Percentiles rank a stretch among this genome's conserved stretches.
Evolutionary conservation across 306 rosid genomes (phyloP).

Genomic region (Rosa chinensis): DNA sequence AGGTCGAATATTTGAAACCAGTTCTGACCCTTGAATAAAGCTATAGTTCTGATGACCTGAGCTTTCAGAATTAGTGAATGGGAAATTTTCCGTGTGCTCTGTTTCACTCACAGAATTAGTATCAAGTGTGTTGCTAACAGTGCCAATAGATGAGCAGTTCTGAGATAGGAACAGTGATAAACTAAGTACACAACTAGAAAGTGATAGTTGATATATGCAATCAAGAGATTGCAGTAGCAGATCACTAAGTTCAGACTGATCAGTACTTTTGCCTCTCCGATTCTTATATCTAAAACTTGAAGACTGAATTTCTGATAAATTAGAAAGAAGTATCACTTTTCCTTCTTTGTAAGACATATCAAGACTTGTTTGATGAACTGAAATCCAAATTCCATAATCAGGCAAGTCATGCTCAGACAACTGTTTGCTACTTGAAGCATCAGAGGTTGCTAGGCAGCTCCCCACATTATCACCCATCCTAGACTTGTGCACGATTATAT

Average conservation of each 20-base stretch:
- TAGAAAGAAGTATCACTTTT: conserved; percentile 48
- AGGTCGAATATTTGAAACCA: conserved; percentile 34
- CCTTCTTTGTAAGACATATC: conserved; percentile 58
- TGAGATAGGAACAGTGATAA: conserved; percentile 36
- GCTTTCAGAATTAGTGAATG: conserved; percentile 36
- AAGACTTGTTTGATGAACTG: conserved; percentile 51
- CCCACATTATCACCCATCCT: conserved; percentile 45
- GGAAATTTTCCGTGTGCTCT: conserved; percentile 36
- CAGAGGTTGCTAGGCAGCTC: conserved; percentile 26
- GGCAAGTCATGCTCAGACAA: conserved; percentile 50
- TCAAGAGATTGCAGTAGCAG: conserved; percentile 42
- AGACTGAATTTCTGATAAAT: conserved; percentile 49
- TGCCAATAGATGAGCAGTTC: conserved; percentile 39
- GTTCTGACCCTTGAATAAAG: conserved; percentile 32
- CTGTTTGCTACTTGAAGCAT: conserved; percentile 35
- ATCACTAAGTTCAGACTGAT: conserved; percentile 44
- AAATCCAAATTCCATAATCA: conserved; percentile 71
- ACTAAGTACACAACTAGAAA: conserved; percentile 50
- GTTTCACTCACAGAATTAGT: conserved; percentile 36
- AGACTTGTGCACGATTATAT: conserved; percentile 62
- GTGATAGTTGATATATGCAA: conserved; percentile 63
- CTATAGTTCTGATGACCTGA: conserved; percentile 35
- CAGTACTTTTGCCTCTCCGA: conserved; percentile 35
- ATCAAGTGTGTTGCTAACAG: conserved; percentile 29
- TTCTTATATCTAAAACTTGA: conserved; percentile 51